phyloP scores from a whole-genome alignment of 2,329 filamentous ascomycete species.

The Colletotrichum godetiae region DNA sequence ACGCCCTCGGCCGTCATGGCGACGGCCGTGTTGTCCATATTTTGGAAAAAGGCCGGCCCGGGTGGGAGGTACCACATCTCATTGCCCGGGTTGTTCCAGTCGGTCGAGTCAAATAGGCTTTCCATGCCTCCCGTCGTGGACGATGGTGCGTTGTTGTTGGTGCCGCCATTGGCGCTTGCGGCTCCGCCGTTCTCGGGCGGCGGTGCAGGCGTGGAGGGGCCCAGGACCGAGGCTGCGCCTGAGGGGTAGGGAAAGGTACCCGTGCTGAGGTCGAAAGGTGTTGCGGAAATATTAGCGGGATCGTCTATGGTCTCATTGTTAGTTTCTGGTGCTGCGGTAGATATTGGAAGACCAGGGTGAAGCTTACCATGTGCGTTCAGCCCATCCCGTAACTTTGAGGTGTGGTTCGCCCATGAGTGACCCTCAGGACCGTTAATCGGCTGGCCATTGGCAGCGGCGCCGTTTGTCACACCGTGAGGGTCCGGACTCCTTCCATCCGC shows the following conservation, averaged over 20 bases:
- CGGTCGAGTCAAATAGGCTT: constrained; percentile 58
- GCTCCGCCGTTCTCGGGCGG: constrained; percentile 43
- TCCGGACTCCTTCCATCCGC: constrained; percentile 56
- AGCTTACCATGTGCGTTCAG: constrained; percentile 50
- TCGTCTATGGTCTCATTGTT: constrained; percentile 21
- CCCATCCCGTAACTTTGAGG: constrained; percentile 53
- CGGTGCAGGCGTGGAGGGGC: constrained; percentile 61
- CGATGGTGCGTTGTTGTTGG: constrained; percentile 41
- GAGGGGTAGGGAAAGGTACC: constrained; percentile 66
- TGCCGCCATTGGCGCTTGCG: constrained; percentile 16
- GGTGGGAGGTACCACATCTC: constrained; percentile 77
- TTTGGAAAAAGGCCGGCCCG: constrained; percentile 73
- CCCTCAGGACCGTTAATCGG: constrained; percentile 21
- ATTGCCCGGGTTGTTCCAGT: constrained; percentile 66
- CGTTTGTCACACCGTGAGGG: constrained; percentile 41
- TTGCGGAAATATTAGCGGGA: constrained; percentile 66
- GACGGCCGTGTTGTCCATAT: constrained; percentile 69
- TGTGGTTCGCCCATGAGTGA: constrained; percentile 45
- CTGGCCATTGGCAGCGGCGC: constrained; percentile 20
- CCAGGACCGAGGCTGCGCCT: constrained; percentile 59
- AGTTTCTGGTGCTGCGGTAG: constrained; percentile 31
- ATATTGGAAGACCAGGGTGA: neutral
- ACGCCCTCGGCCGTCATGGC: constrained; percentile 76
- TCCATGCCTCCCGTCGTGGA: constrained; percentile 38
- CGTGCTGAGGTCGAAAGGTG: constrained; percentile 68